Percentiles rank a stretch among this genome's conserved stretches.
phyloP scores from a whole-genome alignment of 75 land plant genomes.

The Picea glauca region DNA sequence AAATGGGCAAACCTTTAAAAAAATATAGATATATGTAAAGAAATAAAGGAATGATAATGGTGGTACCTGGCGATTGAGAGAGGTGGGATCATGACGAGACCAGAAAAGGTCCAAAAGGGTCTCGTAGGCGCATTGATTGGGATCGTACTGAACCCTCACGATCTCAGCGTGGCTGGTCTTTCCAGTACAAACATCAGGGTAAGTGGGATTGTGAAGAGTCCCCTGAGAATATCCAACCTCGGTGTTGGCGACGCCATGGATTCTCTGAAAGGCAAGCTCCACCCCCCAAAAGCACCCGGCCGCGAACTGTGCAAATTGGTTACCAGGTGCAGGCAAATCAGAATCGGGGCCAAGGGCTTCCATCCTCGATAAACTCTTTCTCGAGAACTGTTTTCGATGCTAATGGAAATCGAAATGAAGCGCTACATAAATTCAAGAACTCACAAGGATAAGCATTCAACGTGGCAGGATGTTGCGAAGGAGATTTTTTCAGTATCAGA shows the following conservation, averaged over 20 bases:
- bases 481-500: too few relatives aligned
- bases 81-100: slow-evolving; percentile 86
- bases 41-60: background rate
- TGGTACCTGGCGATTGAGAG: slow-evolving; percentile 82
- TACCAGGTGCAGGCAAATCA: slow-evolving; percentile 61
- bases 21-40: background rate
- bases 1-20: background rate
- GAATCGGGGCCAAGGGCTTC: slow-evolving; percentile 73
- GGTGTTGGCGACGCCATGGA: slow-evolving; percentile 77
- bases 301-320: slow-evolving; percentile 75
- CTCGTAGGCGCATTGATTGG: slow-evolving; percentile 50
- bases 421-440: too few relatives aligned
- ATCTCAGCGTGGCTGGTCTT: slow-evolving; percentile 70
- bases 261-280: slow-evolving; percentile 86
- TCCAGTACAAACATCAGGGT: slow-evolving; percentile 72
- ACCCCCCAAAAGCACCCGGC: slow-evolving; percentile 99
- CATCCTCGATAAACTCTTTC: too few relatives aligned
- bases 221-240: slow-evolving; percentile 93
- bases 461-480: too few relatives aligned
- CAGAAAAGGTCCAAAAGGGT: slow-evolving; percentile 65
- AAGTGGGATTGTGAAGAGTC: slow-evolving; percentile 54
- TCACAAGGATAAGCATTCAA: too few relatives aligned
- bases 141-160: slow-evolving; percentile 69
- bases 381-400: too few relatives aligned
- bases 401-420: too few relatives aligned